These are phyloP conservation scores for Gossypium davidsonii DNA, from an alignment of 441 rosid genomes.

Conservation along the genomic window DNA sequence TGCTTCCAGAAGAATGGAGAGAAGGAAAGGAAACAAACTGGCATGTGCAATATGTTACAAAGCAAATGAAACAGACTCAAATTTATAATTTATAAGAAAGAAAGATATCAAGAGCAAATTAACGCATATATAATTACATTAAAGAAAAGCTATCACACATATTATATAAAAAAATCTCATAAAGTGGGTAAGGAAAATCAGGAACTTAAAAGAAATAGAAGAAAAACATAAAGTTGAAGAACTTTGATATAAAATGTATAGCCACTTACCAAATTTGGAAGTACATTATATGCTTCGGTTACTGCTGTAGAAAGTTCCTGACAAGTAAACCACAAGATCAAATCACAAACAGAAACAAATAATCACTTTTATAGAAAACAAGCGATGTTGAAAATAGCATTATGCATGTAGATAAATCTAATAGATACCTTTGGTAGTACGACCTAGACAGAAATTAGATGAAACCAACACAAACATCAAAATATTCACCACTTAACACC, in stretches of 20 bases:
- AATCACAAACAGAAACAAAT: conserved; percentile 11
- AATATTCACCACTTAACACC: background rate
- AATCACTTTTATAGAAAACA: background rate
- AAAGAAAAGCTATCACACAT: background rate
- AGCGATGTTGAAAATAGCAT: background rate
- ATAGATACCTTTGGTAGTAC: background rate
- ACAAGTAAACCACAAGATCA: conserved; percentile 18
- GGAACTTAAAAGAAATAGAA: background rate
- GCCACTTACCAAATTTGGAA: conserved; percentile 69
- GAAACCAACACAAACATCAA: background rate
- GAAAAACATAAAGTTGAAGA: background rate
- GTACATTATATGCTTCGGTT: conserved; percentile 70
- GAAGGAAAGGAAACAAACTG: conserved; percentile 4
- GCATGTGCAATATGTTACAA: background rate
- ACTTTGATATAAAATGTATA: background rate
- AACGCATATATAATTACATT: background rate
- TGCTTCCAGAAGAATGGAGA: background rate
- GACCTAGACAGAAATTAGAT: background rate
- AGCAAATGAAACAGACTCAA: background rate
- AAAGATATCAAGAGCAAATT: background rate
- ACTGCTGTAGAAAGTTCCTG: conserved; percentile 66
- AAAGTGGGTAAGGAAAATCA: background rate
- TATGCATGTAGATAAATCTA: conserved; percentile 4
- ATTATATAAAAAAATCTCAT: background rate
- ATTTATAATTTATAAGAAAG: background rate